These are phyloP conservation scores for Phytophthora ramorum DNA, from an alignment of 352 stramenopile species.

Conservation along the genomic window DNA sequence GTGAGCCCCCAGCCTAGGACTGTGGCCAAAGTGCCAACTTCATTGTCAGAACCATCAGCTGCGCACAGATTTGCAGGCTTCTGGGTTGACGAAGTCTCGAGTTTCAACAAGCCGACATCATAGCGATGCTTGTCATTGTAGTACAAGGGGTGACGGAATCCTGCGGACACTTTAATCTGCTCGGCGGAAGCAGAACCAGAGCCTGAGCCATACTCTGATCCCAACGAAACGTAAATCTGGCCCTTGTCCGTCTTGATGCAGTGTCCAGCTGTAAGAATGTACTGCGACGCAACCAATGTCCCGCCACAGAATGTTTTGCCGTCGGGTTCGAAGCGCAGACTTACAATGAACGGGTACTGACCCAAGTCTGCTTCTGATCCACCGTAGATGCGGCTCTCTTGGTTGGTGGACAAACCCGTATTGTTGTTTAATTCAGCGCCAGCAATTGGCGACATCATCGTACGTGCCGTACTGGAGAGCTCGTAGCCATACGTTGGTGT, in stretches of 20 bases:
- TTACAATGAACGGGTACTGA: slow-evolving; percentile 64
- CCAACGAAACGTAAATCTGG: slow-evolving; percentile 29
- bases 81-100: too few relatives aligned
- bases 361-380: slow-evolving; percentile 19
- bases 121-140: slow-evolving; percentile 40
- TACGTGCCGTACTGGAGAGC: slow-evolving; percentile 2
- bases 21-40: too few relatives aligned
- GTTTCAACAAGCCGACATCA: slow-evolving; percentile 66
- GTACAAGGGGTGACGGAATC: slow-evolving; percentile 39
- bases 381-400: slow-evolving; percentile 34
- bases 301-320: slow-evolving; percentile 62
- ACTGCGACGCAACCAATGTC: slow-evolving; percentile 59
- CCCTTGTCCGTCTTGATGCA: slow-evolving; percentile 50
- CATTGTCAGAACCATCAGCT: too few relatives aligned
- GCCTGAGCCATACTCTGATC: slow-evolving; percentile 17
- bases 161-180: slow-evolving; percentile 24
- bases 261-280: slow-evolving; percentile 76
- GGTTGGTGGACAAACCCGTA: slow-evolving; percentile 26
- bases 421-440: background rate
- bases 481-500: background rate
- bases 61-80: slow-evolving; percentile 31
- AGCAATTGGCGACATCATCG: background rate
- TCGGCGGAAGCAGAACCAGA: slow-evolving; percentile 16
- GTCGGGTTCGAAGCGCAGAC: slow-evolving; percentile 42
- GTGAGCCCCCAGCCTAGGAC: too few relatives aligned